These are phyloP conservation scores for Sesbania bispinosa DNA, from an alignment of 306 rosid species.

Conservation along the genomic window DNA sequence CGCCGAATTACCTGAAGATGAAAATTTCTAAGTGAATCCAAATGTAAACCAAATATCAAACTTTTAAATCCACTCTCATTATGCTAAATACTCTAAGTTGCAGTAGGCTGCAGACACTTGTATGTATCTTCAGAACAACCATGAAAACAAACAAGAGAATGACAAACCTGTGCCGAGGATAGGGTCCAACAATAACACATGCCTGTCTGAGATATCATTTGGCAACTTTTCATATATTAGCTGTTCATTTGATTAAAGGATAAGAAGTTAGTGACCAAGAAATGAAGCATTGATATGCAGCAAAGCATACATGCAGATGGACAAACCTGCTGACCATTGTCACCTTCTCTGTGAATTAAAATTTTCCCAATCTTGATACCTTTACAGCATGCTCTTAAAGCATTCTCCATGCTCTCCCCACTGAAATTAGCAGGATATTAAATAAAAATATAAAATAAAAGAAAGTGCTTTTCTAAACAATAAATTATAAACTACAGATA, in stretches of 20 bases:
- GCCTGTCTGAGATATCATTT: conserved; percentile 91
- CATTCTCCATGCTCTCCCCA: conserved; percentile 99
- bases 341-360: conserved; percentile 98
- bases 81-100: background rate
- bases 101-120: background rate
- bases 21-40: conserved; percentile 8
- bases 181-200: conserved; percentile 92
- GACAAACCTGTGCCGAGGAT: conserved; percentile 94
- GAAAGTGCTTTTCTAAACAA: background rate
- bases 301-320: conserved; percentile 12
- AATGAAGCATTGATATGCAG: background rate
- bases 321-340: conserved; percentile 94
- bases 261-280: background rate
- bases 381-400: conserved; percentile 95
- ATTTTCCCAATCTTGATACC: conserved; percentile 99
- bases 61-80: background rate
- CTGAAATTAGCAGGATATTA: conserved; percentile 41
- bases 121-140: background rate
- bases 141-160: background rate
- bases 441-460: background rate
- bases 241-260: conserved; percentile 43
- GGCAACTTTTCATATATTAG: conserved; percentile 94
- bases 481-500: background rate
- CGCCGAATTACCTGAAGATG: conserved; percentile 85
- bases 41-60: conserved; percentile 10